A percentile compares a stretch with the other conserved stretches of the same genome.
Evolutionary conservation across 768 basidiomycete species (phyloP).

Genomic region (Lentinula detonsa): DNA sequence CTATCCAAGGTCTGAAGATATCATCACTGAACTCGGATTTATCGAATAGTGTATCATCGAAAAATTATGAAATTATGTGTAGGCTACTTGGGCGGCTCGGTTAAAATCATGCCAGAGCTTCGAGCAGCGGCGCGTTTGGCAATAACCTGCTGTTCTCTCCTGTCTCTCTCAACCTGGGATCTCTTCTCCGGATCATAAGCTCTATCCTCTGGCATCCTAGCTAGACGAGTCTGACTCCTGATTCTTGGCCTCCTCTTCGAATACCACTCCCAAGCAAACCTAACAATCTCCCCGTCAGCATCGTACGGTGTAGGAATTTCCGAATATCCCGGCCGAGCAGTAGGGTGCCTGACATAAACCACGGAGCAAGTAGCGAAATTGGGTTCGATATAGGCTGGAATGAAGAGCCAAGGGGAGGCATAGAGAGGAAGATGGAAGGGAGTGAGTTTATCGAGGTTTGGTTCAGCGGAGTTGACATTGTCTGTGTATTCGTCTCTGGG

Average conservation of each 20-base stretch:
- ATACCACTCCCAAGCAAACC: conserved; percentile 97
- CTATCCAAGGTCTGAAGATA: too few species aligned
- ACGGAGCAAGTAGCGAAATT: conserved; percentile 87
- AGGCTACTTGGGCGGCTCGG: too few species aligned
- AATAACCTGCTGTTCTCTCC: background rate
- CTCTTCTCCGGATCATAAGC: conserved; percentile 13
- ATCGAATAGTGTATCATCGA: too few species aligned
- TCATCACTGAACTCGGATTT: too few species aligned
- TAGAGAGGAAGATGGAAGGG: conserved; percentile 84
- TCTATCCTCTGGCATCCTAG: conserved; percentile 64
- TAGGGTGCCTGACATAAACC: conserved; percentile 92
- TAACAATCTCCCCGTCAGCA: conserved; percentile 89
- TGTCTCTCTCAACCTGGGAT: background rate
- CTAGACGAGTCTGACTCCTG: conserved; percentile 56
- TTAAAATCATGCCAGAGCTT: too few species aligned
- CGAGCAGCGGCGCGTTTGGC: too few species aligned
- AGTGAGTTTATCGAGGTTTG: conserved; percentile 23
- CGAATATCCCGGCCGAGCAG: conserved; percentile 91
- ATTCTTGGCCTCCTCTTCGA: conserved; percentile 62
- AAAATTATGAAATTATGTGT: too few species aligned
- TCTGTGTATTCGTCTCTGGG: conserved; percentile 28
- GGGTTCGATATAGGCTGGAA: conserved; percentile 86
- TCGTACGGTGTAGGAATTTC: conserved; percentile 96
- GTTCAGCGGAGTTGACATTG: background rate
- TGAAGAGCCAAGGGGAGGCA: conserved; percentile 87